Evolutionary conservation across 768 basidiomycete species (phyloP).

Genomic region (Auricularia auricula-judae): DNA sequence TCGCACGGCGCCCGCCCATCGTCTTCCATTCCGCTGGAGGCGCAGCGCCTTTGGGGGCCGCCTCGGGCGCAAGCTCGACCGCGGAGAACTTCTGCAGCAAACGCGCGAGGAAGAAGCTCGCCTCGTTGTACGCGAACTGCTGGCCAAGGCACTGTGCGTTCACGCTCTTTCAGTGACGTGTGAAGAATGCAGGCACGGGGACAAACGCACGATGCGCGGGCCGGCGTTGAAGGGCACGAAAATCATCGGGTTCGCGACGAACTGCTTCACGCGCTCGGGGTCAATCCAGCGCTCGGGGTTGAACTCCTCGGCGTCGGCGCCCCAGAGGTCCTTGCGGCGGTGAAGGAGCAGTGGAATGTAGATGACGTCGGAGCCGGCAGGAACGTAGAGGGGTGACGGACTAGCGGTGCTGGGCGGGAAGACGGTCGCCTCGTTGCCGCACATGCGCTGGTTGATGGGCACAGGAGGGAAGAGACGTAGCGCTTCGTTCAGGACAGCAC

Average conservation of each 20-base stretch:
- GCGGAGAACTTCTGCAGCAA: constrained; percentile 54
- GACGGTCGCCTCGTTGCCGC: constrained; percentile 34
- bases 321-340: constrained; percentile 59
- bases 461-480: constrained; percentile 72
- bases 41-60: constrained; percentile 49
- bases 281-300: constrained; percentile 72
- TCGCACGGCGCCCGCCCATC: constrained; percentile 31
- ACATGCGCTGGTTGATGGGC: constrained; percentile 58
- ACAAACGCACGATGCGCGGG: constrained; percentile 35
- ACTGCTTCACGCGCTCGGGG: constrained; percentile 35
- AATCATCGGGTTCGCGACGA: constrained; percentile 52
- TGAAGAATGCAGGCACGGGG: not conserved
- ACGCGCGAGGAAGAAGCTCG: constrained; percentile 59
- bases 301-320: constrained; percentile 64
- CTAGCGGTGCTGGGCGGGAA: constrained; percentile 38
- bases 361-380: constrained; percentile 42
- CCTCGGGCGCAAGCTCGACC: constrained; percentile 48
- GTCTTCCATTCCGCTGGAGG: constrained; percentile 49
- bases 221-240: constrained; percentile 68
- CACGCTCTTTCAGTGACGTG: not conserved
- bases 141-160: constrained; percentile 52
- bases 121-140: constrained; percentile 68
- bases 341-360: constrained; percentile 56
- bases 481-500: constrained; percentile 70
- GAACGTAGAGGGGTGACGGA: constrained; percentile 34